These are phyloP conservation scores for Ramaria sp. DNA, from an alignment of 768 basidiomycete species.

Conservation along the genomic window DNA sequence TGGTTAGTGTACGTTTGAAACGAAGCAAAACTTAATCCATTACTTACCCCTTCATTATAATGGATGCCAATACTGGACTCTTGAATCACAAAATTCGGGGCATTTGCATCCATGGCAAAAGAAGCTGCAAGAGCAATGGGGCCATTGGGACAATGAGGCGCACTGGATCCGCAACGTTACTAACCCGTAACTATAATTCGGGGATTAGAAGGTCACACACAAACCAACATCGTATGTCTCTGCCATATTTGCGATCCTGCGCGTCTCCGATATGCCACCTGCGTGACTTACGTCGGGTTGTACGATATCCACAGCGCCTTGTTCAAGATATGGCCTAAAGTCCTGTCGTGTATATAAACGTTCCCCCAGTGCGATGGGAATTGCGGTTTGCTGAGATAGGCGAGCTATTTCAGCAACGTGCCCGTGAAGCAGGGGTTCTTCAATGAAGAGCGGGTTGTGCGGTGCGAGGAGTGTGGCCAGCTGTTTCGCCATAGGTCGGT, in stretches of 20 bases:
- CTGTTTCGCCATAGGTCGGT: slow-evolving; percentile 61
- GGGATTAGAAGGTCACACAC: not conserved
- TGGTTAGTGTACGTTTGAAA: too few species aligned
- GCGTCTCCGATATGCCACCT: slow-evolving; percentile 51
- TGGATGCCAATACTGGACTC: slow-evolving; percentile 41
- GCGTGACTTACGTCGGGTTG: slow-evolving; percentile 56
- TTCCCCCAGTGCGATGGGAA: slow-evolving; percentile 56
- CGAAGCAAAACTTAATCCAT: too few species aligned
- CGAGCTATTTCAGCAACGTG: slow-evolving; percentile 54
- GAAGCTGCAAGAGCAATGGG: slow-evolving; percentile 65
- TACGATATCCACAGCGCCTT: slow-evolving; percentile 52
- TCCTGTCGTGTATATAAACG: slow-evolving; percentile 52
- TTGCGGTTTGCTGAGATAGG: slow-evolving; percentile 40
- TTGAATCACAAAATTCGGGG: slow-evolving; percentile 54
- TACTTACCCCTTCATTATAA: slow-evolving; percentile 37
- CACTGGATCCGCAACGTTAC: slow-evolving; percentile 15
- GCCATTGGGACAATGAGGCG: slow-evolving; percentile 63
- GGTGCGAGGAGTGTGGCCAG: slow-evolving; percentile 51
- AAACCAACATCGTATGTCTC: slow-evolving; percentile 64
- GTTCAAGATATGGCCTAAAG: slow-evolving; percentile 54
- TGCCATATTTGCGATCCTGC: slow-evolving; percentile 44
- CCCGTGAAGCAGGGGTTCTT: slow-evolving; percentile 51
- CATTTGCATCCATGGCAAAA: slow-evolving; percentile 47
- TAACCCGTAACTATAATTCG: not conserved
- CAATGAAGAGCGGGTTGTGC: slow-evolving; percentile 51